These are phyloP conservation scores for Podospora australis DNA, from an alignment of 495 filamentous ascomycete species.

Conservation along the genomic window DNA sequence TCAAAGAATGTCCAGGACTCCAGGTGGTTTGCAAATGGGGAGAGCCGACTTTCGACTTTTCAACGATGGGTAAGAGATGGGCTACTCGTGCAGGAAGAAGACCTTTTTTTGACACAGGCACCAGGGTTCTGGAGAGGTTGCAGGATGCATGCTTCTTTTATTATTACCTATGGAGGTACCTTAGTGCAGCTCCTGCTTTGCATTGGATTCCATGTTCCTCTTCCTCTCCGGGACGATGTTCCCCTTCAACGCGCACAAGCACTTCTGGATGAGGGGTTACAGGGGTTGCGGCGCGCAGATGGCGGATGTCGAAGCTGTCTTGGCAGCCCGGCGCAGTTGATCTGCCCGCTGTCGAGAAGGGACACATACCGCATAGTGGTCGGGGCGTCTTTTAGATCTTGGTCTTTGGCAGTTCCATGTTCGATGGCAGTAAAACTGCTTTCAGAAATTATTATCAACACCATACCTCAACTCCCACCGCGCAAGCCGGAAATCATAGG, in stretches of 20 bases:
- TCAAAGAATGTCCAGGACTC: not conserved
- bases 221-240: not conserved
- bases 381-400: slow-evolving; percentile 12
- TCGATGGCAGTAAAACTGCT: not conserved
- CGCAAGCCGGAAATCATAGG: no score
- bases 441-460: slow-evolving; percentile 6
- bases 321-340: no score
- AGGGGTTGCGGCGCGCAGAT: slow-evolving; percentile 3
- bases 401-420: not conserved
- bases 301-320: not conserved
- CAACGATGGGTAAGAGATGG: not conserved
- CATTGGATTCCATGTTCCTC: slow-evolving; percentile 1
- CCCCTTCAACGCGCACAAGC: slow-evolving; percentile 1
- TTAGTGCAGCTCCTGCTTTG: slow-evolving; percentile 12
- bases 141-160: slow-evolving; percentile 13
- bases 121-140: slow-evolving; percentile 1
- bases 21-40: not conserved
- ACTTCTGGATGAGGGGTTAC: slow-evolving; percentile 3
- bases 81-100: slow-evolving; percentile 19
- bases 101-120: slow-evolving; percentile 20
- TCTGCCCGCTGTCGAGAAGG: no score
- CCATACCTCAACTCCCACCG: no score
- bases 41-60: no score
- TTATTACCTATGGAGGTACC: not conserved
- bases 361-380: slow-evolving; percentile 9